Evolutionary conservation across 148 eudicot species (phyloP).

Genomic region (Amaranthus hypochondriacus): DNA sequence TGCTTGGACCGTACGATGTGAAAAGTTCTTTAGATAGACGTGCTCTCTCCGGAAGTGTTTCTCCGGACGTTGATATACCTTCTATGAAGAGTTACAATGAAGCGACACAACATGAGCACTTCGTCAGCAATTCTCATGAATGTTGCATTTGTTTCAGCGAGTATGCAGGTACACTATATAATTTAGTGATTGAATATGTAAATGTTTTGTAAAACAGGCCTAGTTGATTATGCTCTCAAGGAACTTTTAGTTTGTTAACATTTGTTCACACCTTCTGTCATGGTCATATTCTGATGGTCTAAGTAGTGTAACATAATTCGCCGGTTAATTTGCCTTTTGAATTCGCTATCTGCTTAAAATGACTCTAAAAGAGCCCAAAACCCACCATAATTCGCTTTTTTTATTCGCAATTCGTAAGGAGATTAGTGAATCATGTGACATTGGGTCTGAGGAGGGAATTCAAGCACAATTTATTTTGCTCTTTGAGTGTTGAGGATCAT

Average conservation of each 20-base stretch:
- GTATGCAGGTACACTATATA: constrained; percentile 52
- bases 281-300: neutral
- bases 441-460: too few species aligned
- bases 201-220: neutral
- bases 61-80: constrained; percentile 83
- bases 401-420: too few species aligned
- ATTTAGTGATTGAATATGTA: neutral
- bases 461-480: too few species aligned
- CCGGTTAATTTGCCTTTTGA: too few species aligned
- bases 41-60: constrained; percentile 72
- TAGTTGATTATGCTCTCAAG: neutral
- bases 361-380: too few species aligned
- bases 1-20: constrained; percentile 69
- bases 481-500: too few species aligned
- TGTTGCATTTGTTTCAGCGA: constrained; percentile 88
- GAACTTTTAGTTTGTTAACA: neutral
- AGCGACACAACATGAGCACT: constrained; percentile 54
- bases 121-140: constrained; percentile 58
- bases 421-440: too few species aligned
- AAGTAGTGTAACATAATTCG: too few species aligned
- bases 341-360: too few species aligned
- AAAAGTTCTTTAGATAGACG: constrained; percentile 55
- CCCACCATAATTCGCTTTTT: too few species aligned
- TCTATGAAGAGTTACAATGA: constrained; percentile 67
- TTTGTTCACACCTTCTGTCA: neutral